A percentile compares a stretch with the other conserved stretches of the same genome.
phyloP scores from a whole-genome alignment of 352 stramenopile genomes.

The Synura sp. region DNA sequence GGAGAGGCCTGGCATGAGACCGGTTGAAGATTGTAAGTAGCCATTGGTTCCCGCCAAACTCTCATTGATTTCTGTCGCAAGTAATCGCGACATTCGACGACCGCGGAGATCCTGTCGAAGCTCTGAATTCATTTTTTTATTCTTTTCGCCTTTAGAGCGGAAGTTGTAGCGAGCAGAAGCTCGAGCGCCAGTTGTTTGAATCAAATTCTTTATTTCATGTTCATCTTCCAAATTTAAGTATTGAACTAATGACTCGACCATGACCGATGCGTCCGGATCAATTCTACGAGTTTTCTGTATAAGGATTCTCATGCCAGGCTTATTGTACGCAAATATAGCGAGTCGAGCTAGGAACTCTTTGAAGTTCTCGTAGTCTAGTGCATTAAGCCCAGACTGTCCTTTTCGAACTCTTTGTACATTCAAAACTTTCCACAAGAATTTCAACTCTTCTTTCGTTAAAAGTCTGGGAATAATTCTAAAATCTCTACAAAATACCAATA shows the following conservation, averaged over 20 bases:
- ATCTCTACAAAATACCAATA: conserved; percentile 26
- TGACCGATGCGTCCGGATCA: neutral
- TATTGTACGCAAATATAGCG: conserved; percentile 5
- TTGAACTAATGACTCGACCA: neutral
- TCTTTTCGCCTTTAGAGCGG: neutral
- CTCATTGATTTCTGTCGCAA: too few relatives aligned
- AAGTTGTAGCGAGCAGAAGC: neutral
- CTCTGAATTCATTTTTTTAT: neutral
- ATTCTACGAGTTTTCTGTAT: neutral
- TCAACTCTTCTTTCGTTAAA: conserved; percentile 10
- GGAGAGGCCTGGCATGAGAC: too few relatives aligned
- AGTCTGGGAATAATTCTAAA: conserved; percentile 23
- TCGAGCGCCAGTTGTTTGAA: neutral
- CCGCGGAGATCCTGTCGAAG: neutral
- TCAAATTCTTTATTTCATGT: neutral
- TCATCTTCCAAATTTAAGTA: neutral
- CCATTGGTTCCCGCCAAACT: too few relatives aligned
- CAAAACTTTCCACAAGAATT: neutral
- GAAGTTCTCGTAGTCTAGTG: neutral
- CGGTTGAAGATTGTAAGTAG: too few relatives aligned
- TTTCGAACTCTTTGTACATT: neutral
- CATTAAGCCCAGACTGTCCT: neutral
- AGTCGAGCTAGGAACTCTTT: neutral
- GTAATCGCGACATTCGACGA: neutral
- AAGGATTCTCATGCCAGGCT: conserved; percentile 14